Evolutionary conservation across 192 early-diverging fungal genomes (phyloP), one percentile per base, ranked within the genome.

Genomic region (Entomortierella beljakovae): DNA sequence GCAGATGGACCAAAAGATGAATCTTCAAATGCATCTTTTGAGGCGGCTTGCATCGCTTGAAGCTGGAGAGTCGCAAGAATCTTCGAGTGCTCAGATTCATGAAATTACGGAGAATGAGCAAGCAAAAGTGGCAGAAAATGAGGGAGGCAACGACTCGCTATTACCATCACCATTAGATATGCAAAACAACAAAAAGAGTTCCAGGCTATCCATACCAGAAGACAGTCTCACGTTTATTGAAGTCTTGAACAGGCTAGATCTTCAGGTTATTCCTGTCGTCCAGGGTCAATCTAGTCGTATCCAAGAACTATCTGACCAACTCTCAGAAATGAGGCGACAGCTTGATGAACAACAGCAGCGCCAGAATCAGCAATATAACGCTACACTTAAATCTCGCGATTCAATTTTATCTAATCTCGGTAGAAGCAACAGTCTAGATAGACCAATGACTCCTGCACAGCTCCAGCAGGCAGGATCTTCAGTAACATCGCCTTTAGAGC

Each of bases 21-120:
- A 57, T 49, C 23, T 57, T 22, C 65, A 86, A 82, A 54, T 89
- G 83, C 38, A 64, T 64, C 58, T 82, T 33, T 15, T 88, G 50
- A 42, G 87, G 57, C 68, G 89, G 80, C 35, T 79, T 1, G 66
- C 42, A 1, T 25, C 57, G 32, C 37, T 74, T 2, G 63, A 74
- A 29, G 25, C 20, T 0, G 46, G 11, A 13, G 33, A 35, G n/a
- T 31, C 37, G 25, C 20, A 22, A 15, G 11, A 0, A 0, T 18
- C 37, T 11, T 9, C 35, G 15, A 31, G 35, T 49, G 51, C 38
- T 22, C 46, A 26, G 51, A 20, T 70, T 9, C 43, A 38, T 32
- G 35, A 51, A 25, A 20, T 38, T 20, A n/a, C 22, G 6, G 35
- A 37, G 0, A 58, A 55, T 4, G 22, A 29, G 4, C 37, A 5